phyloP scores from a whole-genome alignment of 2,329 filamentous ascomycete species.

The Daldinia eschscholtzii region DNA sequence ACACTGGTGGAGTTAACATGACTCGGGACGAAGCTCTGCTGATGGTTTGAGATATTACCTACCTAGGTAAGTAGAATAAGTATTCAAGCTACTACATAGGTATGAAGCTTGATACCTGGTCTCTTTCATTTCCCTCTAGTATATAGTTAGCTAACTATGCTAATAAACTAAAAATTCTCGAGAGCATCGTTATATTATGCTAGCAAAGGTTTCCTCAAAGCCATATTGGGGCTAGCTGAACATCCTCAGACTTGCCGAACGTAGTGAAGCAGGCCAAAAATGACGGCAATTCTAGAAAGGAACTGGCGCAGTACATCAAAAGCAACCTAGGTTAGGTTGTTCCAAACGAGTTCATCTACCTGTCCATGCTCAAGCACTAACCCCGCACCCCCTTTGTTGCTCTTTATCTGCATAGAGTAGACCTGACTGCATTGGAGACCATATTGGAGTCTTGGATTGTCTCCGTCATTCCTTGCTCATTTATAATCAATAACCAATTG shows the following conservation, averaged over 20 bases:
- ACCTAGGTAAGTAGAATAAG: no score
- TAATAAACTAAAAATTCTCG: not conserved
- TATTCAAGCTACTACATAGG: no score
- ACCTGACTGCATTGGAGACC: not conserved
- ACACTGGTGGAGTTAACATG: not conserved
- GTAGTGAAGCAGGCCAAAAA: not conserved
- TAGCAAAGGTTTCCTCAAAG: not conserved
- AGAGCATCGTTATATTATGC: no score
- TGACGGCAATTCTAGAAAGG: not conserved
- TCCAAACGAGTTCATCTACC: not conserved
- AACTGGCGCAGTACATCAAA: not conserved
- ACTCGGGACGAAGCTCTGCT: no score
- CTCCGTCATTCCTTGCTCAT: conserved; percentile 35
- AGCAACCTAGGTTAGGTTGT: not conserved
- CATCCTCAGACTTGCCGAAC: not conserved
- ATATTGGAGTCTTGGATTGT: not conserved
- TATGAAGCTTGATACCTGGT: no score
- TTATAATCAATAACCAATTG: conserved; percentile 30
- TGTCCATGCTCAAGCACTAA: not conserved
- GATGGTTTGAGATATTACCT: not conserved
- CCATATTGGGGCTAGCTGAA: not conserved
- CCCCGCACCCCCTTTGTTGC: not conserved
- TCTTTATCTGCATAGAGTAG: conserved; percentile 2
- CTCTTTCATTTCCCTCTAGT: no score
- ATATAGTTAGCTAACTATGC: no score